A percentile compares a stretch with the other conserved stretches of the same genome.
Evolutionary conservation across 129 eudicot species (phyloP).

Genomic region (Apium graveolens): DNA sequence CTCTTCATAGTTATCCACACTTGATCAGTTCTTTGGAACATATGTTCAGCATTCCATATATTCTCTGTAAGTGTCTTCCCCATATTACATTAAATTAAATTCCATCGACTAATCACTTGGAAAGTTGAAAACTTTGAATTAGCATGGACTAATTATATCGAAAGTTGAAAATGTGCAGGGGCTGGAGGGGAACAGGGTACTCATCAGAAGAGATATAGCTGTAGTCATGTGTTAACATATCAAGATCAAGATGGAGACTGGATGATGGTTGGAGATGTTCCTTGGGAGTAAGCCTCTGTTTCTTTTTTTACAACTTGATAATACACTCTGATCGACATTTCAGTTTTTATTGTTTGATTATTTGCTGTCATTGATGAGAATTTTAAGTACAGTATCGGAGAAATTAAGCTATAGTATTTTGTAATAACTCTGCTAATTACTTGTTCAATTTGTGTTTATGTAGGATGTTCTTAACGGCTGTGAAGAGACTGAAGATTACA

Average conservation of each 20-base stretch:
- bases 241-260: slow-evolving; percentile 11
- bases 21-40: neutral
- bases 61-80: slow-evolving; percentile 2
- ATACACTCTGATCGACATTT: neutral
- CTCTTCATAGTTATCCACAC: neutral
- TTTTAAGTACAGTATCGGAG: neutral
- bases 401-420: neutral
- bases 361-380: neutral
- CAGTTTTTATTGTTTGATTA: neutral
- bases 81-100: neutral
- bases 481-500: slow-evolving; percentile 10
- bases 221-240: slow-evolving; percentile 8
- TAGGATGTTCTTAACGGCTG: slow-evolving; percentile 9
- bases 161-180: neutral
- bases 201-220: neutral
- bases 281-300: slow-evolving; percentile 7
- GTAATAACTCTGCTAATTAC: neutral
- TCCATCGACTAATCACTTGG: neutral
- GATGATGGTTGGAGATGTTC: slow-evolving; percentile 15
- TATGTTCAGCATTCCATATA: neutral
- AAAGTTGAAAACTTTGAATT: neutral
- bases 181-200: slow-evolving; percentile 4
- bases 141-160: neutral
- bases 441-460: neutral
- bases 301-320: neutral